phyloP scores from a whole-genome alignment of 1,139 yeast species.

The Candida buenavistaensis region DNA sequence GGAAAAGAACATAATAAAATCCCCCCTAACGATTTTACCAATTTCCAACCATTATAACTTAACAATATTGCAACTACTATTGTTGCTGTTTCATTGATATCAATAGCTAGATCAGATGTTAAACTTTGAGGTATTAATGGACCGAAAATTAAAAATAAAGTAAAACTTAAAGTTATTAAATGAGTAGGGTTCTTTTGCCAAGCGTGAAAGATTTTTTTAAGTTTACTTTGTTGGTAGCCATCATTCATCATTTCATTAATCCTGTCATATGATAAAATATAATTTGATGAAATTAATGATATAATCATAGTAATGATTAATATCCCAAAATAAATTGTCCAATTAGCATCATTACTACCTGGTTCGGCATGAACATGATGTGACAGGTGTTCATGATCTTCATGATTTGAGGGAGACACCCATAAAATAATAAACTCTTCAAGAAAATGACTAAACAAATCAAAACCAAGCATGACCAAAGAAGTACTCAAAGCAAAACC shows the following conservation, averaged over 20 bases:
- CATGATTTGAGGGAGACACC: slow-evolving; percentile 39
- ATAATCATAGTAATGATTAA: slow-evolving; percentile 28
- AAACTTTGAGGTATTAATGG: slow-evolving; percentile 35
- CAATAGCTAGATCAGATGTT: slow-evolving; percentile 33
- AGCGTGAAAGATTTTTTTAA: slow-evolving; percentile 9
- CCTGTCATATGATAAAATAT: slow-evolving; percentile 34
- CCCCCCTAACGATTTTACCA: slow-evolving; percentile 53
- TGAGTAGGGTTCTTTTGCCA: slow-evolving; percentile 60
- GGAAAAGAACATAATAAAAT: slow-evolving; percentile 57
- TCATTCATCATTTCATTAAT: slow-evolving; percentile 32
- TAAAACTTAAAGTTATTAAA: slow-evolving; percentile 57
- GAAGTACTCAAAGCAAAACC: slow-evolving; percentile 88
- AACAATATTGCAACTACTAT: slow-evolving; percentile 50
- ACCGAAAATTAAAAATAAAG: slow-evolving; percentile 34
- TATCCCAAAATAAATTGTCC: slow-evolving; percentile 31
- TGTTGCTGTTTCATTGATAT: slow-evolving; percentile 52
- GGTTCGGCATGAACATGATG: slow-evolving; percentile 54
- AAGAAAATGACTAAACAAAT: slow-evolving; percentile 76
- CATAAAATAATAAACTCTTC: slow-evolving; percentile 66
- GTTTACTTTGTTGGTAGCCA: too few species aligned
- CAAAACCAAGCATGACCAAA: slow-evolving; percentile 87
- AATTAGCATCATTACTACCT: slow-evolving; percentile 35
- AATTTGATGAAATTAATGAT: slow-evolving; percentile 39
- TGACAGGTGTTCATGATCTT: slow-evolving; percentile 33
- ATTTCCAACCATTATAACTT: slow-evolving; percentile 54